Conservation (phyloP, 73 alveolate genomes). For the Paramecium biaurelia region DNA sequence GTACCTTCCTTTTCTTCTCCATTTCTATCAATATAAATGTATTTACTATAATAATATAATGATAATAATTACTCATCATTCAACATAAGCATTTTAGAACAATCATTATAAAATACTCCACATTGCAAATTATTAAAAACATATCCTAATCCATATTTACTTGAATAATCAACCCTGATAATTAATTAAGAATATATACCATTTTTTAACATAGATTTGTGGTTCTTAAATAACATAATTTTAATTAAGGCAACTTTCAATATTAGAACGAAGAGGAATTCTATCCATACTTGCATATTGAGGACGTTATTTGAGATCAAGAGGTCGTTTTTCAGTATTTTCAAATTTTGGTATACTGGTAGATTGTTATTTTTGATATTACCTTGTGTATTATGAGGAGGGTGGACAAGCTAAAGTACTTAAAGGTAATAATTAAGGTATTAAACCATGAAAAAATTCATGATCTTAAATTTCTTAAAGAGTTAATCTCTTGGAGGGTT, state of each 20-base stretch:
- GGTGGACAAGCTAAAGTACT: constrained; percentile 94
- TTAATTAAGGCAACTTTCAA: neutral
- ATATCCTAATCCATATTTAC: constrained; percentile 72
- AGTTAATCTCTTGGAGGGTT: constrained; percentile 89
- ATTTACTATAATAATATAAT: neutral
- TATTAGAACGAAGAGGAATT: neutral
- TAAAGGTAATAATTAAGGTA: constrained; percentile 84
- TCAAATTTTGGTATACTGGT: neutral
- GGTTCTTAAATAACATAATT: neutral
- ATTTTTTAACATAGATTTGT: neutral
- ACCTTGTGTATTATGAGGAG: constrained; percentile 71
- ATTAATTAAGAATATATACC: neutral
- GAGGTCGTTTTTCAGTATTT: neutral
- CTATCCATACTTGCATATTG: constrained; percentile 48
- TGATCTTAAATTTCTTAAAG: constrained; percentile 84
- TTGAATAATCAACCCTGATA: constrained; percentile 71
- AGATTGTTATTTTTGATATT: constrained; percentile 59
- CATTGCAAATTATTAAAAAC: constrained; percentile 58
- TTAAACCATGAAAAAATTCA: constrained; percentile 84
- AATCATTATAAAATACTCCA: constrained; percentile 72
- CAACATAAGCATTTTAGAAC: constrained; percentile 64
- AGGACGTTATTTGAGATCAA: neutral
- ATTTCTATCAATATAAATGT: constrained; percentile 67
- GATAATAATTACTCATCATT: neutral
- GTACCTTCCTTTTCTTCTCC: constrained; percentile 55